A percentile compares a stretch with the other conserved stretches of the same genome.
phyloP scores from a whole-genome alignment of 352 stramenopile species.

The Phytophthora pluvialis region DNA sequence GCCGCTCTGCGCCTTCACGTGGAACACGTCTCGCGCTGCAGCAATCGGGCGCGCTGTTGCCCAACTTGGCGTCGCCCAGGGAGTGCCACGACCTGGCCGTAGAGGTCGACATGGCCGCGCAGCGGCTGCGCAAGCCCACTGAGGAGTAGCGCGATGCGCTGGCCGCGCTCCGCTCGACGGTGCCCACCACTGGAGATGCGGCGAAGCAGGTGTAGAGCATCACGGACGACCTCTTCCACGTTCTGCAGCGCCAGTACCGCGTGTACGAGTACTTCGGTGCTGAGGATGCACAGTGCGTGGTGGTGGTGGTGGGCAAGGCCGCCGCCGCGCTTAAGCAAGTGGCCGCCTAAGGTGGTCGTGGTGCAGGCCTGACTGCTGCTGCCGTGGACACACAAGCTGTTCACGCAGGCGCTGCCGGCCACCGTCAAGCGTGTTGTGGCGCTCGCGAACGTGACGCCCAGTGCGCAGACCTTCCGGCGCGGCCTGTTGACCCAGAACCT shows the following conservation, averaged over 20 bases:
- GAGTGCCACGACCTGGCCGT: slow-evolving; percentile 84
- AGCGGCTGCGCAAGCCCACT: slow-evolving; percentile 65
- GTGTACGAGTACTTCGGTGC: slow-evolving; percentile 85
- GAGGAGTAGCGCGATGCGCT: slow-evolving; percentile 58
- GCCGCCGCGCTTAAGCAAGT: slow-evolving; percentile 60
- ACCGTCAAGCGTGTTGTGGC: slow-evolving; percentile 68
- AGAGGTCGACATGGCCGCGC: slow-evolving; percentile 72
- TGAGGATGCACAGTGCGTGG: slow-evolving; percentile 68
- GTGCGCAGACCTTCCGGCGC: slow-evolving; percentile 69
- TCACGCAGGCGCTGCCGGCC: slow-evolving; percentile 62
- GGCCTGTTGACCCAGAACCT: slow-evolving; percentile 74
- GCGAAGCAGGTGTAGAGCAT: slow-evolving; percentile 76
- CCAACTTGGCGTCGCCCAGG: slow-evolving; percentile 72
- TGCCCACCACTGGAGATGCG: slow-evolving; percentile 27
- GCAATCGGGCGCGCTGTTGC: slow-evolving; percentile 72
- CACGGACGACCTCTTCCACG: slow-evolving; percentile 79
- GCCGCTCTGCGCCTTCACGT: slow-evolving; percentile 67
- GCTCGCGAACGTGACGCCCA: slow-evolving; percentile 69
- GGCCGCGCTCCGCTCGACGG: slow-evolving; percentile 27
- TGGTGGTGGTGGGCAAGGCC: slow-evolving; percentile 78
- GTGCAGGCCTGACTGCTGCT: slow-evolving; percentile 76
- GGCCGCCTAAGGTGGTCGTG: slow-evolving; percentile 80
- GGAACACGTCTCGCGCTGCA: slow-evolving; percentile 41
- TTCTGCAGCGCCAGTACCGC: slow-evolving; percentile 79
- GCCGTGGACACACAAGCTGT: slow-evolving; percentile 79